A percentile compares a stretch with the other conserved stretches of the same genome.
phyloP scores from a whole-genome alignment of 2,329 filamentous ascomycete species.

The Alternaria triticina region DNA sequence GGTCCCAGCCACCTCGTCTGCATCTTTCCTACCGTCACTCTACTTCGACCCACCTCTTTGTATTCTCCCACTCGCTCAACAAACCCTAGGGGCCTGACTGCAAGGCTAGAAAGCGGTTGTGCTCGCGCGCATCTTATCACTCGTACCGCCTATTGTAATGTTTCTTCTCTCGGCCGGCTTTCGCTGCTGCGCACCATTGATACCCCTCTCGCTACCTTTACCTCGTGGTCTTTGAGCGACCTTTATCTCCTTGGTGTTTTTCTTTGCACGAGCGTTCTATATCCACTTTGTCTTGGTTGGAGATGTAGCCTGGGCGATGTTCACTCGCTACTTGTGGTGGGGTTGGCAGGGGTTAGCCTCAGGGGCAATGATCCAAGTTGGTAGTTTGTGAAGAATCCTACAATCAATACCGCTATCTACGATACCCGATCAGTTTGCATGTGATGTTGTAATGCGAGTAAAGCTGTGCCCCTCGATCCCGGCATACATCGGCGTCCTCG shows the following conservation, averaged over 20 bases:
- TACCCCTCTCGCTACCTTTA: constrained; percentile 15
- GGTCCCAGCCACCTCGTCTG: background rate
- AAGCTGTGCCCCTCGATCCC: background rate
- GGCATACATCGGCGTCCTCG: background rate
- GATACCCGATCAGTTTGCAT: background rate
- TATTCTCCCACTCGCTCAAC: constrained; percentile 5
- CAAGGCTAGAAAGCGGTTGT: constrained; percentile 21
- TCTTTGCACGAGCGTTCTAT: constrained; percentile 54
- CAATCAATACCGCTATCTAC: background rate
- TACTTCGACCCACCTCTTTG: background rate
- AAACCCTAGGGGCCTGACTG: constrained; percentile 7
- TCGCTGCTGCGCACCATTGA: constrained; percentile 14
- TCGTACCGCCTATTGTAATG: constrained; percentile 19
- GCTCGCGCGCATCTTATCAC: constrained; percentile 19
- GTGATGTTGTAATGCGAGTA: background rate
- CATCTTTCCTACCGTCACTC: constrained; percentile 2
- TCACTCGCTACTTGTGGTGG: background rate
- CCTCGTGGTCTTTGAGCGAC: background rate
- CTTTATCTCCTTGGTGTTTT: background rate
- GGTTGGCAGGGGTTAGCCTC: background rate
- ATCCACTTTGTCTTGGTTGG: constrained; percentile 10
- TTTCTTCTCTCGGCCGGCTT: constrained; percentile 6
- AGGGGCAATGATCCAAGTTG: background rate
- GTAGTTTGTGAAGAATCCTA: constrained; percentile 8
- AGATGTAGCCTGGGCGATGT: background rate